Conservation (phyloP, 2,329 filamentous ascomycete genomes). For the Fusarium subglutinans region DNA sequence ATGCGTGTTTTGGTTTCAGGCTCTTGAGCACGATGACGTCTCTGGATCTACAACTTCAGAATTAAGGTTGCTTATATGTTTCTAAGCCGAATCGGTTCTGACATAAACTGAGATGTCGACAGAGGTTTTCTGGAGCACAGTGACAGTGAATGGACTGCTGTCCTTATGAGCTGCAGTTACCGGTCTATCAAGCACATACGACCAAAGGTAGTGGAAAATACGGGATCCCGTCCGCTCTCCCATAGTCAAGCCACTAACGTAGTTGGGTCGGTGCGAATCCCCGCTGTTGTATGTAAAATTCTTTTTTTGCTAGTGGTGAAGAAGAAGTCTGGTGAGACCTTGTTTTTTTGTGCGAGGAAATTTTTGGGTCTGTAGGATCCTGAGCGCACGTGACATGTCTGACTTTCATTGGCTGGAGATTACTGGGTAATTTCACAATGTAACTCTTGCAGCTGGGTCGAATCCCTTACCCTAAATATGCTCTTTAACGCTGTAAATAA, state of each 20-base stretch:
- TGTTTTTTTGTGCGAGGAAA: background rate
- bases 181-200: background rate
- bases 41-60: background rate
- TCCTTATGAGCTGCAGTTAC: rapidly evolving
- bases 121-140: background rate
- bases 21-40: background rate
- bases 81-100: background rate
- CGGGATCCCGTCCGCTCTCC: constrained; percentile 29
- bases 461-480: background rate
- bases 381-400: background rate
- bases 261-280: constrained; percentile 31
- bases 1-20: background rate
- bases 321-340: too few relatives aligned
- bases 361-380: background rate
- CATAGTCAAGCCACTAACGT: constrained; percentile 25
- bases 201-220: constrained; percentile 28
- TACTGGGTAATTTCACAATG: background rate
- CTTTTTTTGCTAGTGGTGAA: background rate
- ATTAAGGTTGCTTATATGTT: background rate
- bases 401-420: background rate
- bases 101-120: background rate
- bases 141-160: rapidly evolving
- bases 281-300: constrained; percentile 23
- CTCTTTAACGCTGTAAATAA: background rate
- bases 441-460: too few relatives aligned